Evolutionary conservation across 164 flowering plant genomes (phyloP), one percentile per base, ranked within the genome.

Genomic region (Vitis amurensis): DNA sequence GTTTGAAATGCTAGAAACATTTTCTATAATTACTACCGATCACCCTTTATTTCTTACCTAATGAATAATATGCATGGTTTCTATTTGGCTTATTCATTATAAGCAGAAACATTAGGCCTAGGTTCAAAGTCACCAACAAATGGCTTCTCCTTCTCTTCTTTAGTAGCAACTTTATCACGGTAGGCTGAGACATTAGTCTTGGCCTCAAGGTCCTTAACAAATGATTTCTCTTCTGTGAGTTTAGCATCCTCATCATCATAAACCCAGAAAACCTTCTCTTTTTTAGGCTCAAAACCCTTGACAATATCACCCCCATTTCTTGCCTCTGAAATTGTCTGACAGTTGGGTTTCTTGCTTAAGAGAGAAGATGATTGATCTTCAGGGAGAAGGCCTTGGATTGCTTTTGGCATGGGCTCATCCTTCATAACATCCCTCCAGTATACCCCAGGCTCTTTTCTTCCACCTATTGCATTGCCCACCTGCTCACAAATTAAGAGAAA

Each of bases 321-420:
- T 23, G 51, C 37, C n/a, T 1, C 23, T 16, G 23, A 0, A 1
- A 5, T 47, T n/a, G 51, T 6, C 23, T 71, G 37, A 56, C 56
- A 11, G 55, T 57, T n/a, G 12, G 44, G 1, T 13, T 57, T 51
- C 15, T 31, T 16, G 7, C 11, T 8, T 30, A 3, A 29, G 16
- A n/a, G 50, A 9, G 30, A 12, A 8, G 44, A 10, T 3, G 55
- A 17, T 23, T 23, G 1, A 31, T 19, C 19, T 10, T 2, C 3
- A 27, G 11, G 59, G 50, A 76, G 29, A 49, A 72, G 73, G 13
- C 65, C 74, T 62, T 70, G 27, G 31, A 73, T 70, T 30, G 74
- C 77, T 9, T 73, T 58, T 16, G 80, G 77, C 74, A 77, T 77
- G 10, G 76, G 67, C 53, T 77, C 64, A 19, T 79, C 77, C 64